Conservation (phyloP, 139 green algal genomes). For the Choricystis sp. region DNA sequence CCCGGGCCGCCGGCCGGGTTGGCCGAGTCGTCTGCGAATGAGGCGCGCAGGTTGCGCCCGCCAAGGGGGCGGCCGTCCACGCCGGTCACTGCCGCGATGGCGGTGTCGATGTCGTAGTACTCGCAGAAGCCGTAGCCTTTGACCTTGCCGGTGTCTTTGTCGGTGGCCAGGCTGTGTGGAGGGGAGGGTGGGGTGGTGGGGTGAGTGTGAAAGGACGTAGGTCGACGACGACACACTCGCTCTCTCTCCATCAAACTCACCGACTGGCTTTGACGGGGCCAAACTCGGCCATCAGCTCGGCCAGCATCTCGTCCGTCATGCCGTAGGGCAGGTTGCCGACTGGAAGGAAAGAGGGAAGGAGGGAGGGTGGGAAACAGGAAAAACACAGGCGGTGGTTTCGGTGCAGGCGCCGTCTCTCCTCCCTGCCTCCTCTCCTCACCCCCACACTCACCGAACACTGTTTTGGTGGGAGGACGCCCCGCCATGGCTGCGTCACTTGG, state of each 20-base stretch:
- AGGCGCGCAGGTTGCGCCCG: constrained; percentile 40
- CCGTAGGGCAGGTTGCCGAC: constrained; percentile 78
- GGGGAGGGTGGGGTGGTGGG: background rate
- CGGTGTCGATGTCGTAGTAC: constrained; percentile 73
- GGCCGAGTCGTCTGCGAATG: constrained; percentile 33
- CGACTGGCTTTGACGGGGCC: constrained; percentile 61
- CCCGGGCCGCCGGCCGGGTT: background rate
- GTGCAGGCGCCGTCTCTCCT: too few relatives aligned
- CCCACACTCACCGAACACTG: too few relatives aligned
- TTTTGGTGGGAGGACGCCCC: too few relatives aligned
- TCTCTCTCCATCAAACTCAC: constrained; percentile 20
- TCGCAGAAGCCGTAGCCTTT: constrained; percentile 94
- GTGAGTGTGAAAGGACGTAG: background rate
- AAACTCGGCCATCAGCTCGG: constrained; percentile 43
- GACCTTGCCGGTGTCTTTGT: constrained; percentile 79
- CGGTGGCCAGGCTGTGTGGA: constrained; percentile 59
- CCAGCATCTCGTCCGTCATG: constrained; percentile 51
- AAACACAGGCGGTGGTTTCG: too few relatives aligned
- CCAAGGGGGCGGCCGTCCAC: constrained; percentile 51
- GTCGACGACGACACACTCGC: too few relatives aligned
- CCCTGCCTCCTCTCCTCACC: too few relatives aligned
- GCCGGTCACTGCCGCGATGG: constrained; percentile 72
- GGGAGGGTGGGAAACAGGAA: too few relatives aligned
- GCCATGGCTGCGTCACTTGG: too few relatives aligned
- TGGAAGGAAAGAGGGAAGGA: constrained; percentile 5